phyloP scores from a whole-genome alignment of 345 rosid species.

The Brassica carinata region DNA sequence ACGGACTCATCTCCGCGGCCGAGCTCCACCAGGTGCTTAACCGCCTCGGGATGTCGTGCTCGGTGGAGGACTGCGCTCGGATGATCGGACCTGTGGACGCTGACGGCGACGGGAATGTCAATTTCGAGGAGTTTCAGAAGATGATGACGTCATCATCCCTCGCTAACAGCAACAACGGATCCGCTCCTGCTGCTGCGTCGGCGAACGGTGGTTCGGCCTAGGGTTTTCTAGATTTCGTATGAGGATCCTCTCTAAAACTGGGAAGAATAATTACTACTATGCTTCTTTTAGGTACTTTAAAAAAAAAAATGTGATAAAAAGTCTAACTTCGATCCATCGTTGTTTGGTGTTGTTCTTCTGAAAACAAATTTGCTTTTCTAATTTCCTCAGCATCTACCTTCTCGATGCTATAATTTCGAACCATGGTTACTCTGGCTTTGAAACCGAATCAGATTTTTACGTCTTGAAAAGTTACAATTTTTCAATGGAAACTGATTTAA shows the following conservation, averaged over 20 bases:
- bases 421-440: not conserved
- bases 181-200: not conserved
- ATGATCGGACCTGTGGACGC: slow-evolving; percentile 81
- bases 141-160: slow-evolving; percentile 65
- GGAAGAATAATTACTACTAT: slow-evolving; percentile 3
- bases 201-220: slow-evolving; percentile 25
- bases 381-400: not conserved
- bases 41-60: slow-evolving; percentile 66
- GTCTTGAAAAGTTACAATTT: not conserved
- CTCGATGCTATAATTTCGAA: not conserved
- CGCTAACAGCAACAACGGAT: slow-evolving; percentile 15
- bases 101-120: slow-evolving; percentile 87
- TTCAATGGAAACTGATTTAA: not conserved
- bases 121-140: slow-evolving; percentile 75
- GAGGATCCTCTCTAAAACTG: not conserved
- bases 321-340: not conserved
- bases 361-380: not conserved
- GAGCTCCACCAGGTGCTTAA: slow-evolving; percentile 77
- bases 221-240: not conserved
- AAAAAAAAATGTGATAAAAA: slow-evolving; percentile 14
- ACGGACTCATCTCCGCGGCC: slow-evolving; percentile 72
- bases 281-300: not conserved
- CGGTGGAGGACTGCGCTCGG: slow-evolving; percentile 60
- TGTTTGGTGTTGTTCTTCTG: not conserved
- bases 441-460: not conserved